Percentiles rank a stretch among this genome's conserved stretches.
These are phyloP conservation scores for Proliferodiscus dingleyae DNA, from an alignment of 2,329 filamentous ascomycete genomes.

Conservation along the genomic window DNA sequence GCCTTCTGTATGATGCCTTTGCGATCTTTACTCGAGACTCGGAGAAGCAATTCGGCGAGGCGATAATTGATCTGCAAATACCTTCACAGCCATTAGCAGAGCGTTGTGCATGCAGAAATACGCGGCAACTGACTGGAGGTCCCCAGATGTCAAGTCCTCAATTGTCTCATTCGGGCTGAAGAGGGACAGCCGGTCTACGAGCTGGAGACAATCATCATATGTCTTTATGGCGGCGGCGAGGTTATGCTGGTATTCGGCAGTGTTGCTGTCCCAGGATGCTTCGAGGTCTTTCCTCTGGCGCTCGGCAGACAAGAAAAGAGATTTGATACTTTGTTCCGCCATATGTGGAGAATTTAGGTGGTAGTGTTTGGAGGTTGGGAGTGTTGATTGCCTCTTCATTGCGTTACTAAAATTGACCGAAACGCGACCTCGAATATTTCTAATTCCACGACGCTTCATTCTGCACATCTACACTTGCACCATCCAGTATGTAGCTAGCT, in stretches of 20 bases:
- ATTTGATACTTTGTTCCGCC: constrained; percentile 43
- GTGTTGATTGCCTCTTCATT: too few relatives aligned
- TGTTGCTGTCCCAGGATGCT: constrained; percentile 58
- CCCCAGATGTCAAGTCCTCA: constrained; percentile 80
- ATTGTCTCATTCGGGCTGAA: constrained; percentile 88
- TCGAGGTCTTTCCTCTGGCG: constrained; percentile 53
- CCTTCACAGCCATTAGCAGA: constrained; percentile 35
- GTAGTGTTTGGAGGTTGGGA: constrained; percentile 2
- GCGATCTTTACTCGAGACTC: constrained; percentile 58
- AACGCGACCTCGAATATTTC: neutral
- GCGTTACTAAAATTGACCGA: too few relatives aligned
- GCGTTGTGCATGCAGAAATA: neutral
- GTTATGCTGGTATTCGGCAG: constrained; percentile 60
- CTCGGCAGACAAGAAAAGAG: constrained; percentile 52
- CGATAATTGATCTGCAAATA: constrained; percentile 74
- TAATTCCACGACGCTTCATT: neutral
- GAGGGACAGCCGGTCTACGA: constrained; percentile 66
- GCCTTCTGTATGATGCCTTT: constrained; percentile 58
- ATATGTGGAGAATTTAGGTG: constrained; percentile 36
- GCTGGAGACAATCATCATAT: constrained; percentile 68
- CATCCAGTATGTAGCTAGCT: neutral
- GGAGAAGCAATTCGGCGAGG: constrained; percentile 74
- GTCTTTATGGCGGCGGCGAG: constrained; percentile 62
- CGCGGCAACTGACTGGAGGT: constrained; percentile 59
- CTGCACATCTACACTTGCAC: neutral